Conservation (phyloP, 352 stramenopile species). For the Thraustochytrium striatum region DNA sequence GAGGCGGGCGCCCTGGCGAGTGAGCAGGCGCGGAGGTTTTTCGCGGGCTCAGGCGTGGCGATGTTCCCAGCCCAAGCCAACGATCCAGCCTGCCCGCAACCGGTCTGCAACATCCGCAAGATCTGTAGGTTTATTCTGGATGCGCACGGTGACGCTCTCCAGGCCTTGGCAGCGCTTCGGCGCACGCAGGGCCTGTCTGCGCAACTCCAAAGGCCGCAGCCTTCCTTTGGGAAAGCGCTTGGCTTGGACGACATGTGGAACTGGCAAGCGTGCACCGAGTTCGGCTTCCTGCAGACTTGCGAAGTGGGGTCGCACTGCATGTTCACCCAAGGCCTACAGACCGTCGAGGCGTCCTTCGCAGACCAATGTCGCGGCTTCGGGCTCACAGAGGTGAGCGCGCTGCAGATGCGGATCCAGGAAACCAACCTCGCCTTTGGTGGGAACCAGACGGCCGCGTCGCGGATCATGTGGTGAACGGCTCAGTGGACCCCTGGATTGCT, state of each 20-base stretch:
- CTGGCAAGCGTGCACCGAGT: slow-evolving; percentile 77
- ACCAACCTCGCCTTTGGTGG: slow-evolving; percentile 66
- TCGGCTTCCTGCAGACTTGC: slow-evolving; percentile 79
- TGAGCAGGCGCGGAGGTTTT: slow-evolving; percentile 54
- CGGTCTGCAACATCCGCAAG: slow-evolving; percentile 66
- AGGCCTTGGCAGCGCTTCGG: slow-evolving; percentile 50
- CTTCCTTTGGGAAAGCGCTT: slow-evolving; percentile 46
- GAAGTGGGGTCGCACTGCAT: slow-evolving; percentile 62
- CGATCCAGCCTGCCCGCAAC: slow-evolving; percentile 63
- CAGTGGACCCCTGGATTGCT: slow-evolving; percentile 70
- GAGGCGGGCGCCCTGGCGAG: slow-evolving; percentile 53
- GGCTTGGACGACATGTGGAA: slow-evolving; percentile 63
- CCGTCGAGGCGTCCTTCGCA: slow-evolving; percentile 62
- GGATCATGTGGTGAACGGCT: slow-evolving; percentile 70
- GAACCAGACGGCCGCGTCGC: slow-evolving; percentile 55
- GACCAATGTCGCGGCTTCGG: slow-evolving; percentile 63
- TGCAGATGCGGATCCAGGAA: too few relatives aligned
- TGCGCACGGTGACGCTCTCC: slow-evolving; percentile 24
- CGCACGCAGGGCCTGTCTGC: slow-evolving; percentile 52
- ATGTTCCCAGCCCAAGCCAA: slow-evolving; percentile 66
- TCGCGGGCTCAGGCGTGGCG: slow-evolving; percentile 66
- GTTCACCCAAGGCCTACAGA: slow-evolving; percentile 65
- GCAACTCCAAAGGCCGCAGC: slow-evolving; percentile 49
- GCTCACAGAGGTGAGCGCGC: slow-evolving; percentile 56
- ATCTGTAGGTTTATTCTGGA: slow-evolving; percentile 58